Evolutionary conservation across 164 flowering plant species (phyloP).

Genomic region (Vitis amurensis): DNA sequence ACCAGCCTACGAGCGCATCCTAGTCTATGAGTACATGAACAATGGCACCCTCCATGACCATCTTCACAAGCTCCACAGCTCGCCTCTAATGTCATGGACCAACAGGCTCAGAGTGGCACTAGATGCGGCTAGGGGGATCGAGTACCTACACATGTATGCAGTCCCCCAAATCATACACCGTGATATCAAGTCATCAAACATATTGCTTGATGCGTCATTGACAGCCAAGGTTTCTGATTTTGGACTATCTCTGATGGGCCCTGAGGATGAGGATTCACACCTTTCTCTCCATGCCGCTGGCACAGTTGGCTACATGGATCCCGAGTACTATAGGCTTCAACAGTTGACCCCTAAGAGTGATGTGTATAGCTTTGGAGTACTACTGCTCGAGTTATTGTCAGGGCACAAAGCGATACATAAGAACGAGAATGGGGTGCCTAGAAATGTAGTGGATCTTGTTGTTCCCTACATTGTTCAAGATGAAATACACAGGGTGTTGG

Average conservation of each 20-base stretch:
- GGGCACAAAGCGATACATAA: slow-evolving; percentile 73
- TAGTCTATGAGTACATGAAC: slow-evolving; percentile 72
- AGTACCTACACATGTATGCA: slow-evolving; percentile 76
- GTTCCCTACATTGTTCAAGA: slow-evolving; percentile 63
- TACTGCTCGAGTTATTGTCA: slow-evolving; percentile 68
- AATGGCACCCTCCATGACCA: slow-evolving; percentile 76
- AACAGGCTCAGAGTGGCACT: slow-evolving; percentile 59
- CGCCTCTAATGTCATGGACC: slow-evolving; percentile 59
- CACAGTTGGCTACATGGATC: slow-evolving; percentile 88
- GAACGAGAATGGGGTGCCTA: slow-evolving; percentile 46
- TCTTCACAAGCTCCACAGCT: slow-evolving; percentile 46
- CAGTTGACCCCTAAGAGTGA: slow-evolving; percentile 70
- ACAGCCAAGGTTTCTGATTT: slow-evolving; percentile 83
- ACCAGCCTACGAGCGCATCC: slow-evolving; percentile 56
- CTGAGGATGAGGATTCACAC: slow-evolving; percentile 42
- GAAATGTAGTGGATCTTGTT: slow-evolving; percentile 75
- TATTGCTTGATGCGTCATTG: slow-evolving; percentile 60
- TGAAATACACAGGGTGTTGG: slow-evolving; percentile 63
- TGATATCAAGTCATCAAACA: slow-evolving; percentile 88
- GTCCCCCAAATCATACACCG: slow-evolving; percentile 76
- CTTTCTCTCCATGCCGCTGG: slow-evolving; percentile 72
- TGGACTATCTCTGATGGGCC: slow-evolving; percentile 80
- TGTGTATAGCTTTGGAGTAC: slow-evolving; percentile 83
- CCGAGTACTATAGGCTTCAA: slow-evolving; percentile 77
- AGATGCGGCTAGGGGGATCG: slow-evolving; percentile 78